Conservation (phyloP, 805 yeast genomes). For the Scheffersomyces lignosus region DNA sequence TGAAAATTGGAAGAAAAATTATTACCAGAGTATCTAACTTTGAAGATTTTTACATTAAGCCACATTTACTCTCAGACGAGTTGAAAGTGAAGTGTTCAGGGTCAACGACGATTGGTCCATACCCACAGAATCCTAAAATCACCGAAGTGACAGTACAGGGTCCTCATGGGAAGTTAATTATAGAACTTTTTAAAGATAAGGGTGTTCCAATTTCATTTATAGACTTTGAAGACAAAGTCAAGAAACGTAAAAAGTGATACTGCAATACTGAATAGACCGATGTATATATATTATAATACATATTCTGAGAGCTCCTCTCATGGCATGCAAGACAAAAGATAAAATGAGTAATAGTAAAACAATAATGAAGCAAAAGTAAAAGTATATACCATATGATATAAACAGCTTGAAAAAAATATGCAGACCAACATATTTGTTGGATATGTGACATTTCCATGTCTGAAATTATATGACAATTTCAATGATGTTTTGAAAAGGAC, state of each 20-base stretch:
- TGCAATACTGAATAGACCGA: too few relatives aligned
- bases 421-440: too few relatives aligned
- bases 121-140: slow-evolving; percentile 52
- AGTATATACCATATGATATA: too few relatives aligned
- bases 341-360: too few relatives aligned
- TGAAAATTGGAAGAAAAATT: slow-evolving; percentile 77
- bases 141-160: slow-evolving; percentile 88
- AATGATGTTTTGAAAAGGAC: slow-evolving; percentile 53
- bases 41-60: slow-evolving; percentile 65
- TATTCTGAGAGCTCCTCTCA: too few relatives aligned
- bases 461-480: slow-evolving; percentile 49
- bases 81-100: slow-evolving; percentile 84
- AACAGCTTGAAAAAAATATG: too few relatives aligned
- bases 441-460: too few relatives aligned
- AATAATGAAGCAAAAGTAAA: too few relatives aligned
- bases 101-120: slow-evolving; percentile 71
- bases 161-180: slow-evolving; percentile 66
- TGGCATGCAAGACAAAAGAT: too few relatives aligned
- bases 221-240: slow-evolving; percentile 60
- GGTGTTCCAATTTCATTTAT: slow-evolving; percentile 73
- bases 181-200: slow-evolving; percentile 54
- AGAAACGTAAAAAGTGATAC: slow-evolving; percentile 48
- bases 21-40: slow-evolving; percentile 72
- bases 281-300: too few relatives aligned
- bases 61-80: slow-evolving; percentile 64